A percentile compares a stretch with the other conserved stretches of the same genome.
phyloP scores from a whole-genome alignment of 2,329 filamentous ascomycete species.

The Lanzia echinophila region DNA sequence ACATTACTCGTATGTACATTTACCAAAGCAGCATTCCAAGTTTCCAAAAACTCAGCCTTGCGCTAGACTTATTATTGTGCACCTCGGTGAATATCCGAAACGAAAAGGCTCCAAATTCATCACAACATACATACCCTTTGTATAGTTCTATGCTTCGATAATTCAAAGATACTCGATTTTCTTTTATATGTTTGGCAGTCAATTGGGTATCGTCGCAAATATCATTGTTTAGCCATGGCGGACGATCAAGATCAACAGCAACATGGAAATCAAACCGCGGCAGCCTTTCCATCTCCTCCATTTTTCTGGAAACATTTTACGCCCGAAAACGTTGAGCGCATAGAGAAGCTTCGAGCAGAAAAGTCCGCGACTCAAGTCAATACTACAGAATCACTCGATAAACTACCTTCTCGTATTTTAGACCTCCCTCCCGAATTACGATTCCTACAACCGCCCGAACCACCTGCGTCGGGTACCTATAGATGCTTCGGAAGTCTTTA shows the following conservation, averaged over 20 bases:
- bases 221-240: constrained; percentile 47
- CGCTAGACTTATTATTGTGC: background rate
- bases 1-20: too few species aligned
- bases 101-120: background rate
- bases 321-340: constrained; percentile 58
- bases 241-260: constrained; percentile 37
- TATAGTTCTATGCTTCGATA: too few species aligned
- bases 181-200: too few species aligned
- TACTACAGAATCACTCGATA: constrained; percentile 14
- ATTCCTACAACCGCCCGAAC: constrained; percentile 73
- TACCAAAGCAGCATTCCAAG: too few species aligned
- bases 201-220: too few species aligned
- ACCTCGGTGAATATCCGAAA: background rate
- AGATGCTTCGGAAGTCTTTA: constrained; percentile 66
- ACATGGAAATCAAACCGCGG: constrained; percentile 44
- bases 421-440: constrained; percentile 52
- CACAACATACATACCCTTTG: too few species aligned
- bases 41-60: background rate
- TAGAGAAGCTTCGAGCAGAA: constrained; percentile 41
- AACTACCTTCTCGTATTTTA: constrained; percentile 25
- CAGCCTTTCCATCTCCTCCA: constrained; percentile 79
- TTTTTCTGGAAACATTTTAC: constrained; percentile 90
- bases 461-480: constrained; percentile 65
- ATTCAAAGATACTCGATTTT: too few species aligned
- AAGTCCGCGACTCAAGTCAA: constrained; percentile 13